Evolutionary conservation across 1,284 basidiomycete genomes (phyloP).

Genomic region (Boletellus deceptivus): DNA sequence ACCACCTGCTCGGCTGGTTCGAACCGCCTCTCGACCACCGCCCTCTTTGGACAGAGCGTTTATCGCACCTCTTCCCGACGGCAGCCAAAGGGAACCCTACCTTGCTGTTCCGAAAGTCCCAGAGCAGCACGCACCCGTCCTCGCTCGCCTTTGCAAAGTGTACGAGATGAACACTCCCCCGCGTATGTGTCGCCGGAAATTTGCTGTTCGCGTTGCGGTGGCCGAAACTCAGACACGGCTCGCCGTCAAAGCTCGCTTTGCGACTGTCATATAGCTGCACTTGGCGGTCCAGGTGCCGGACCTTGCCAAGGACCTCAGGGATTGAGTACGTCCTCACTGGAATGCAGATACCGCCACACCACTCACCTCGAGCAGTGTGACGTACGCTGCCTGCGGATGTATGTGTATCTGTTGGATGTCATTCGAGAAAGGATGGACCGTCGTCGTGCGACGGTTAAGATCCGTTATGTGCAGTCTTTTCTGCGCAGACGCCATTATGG

Average conservation of each 20-base stretch:
- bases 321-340: conserved; percentile 13
- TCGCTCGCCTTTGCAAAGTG: conserved; percentile 47
- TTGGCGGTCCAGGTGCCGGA: conserved; percentile 48
- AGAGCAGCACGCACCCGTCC: conserved; percentile 45
- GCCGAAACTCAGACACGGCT: conserved; percentile 47
- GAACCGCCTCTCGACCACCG: conserved; percentile 33
- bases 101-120: conserved; percentile 51
- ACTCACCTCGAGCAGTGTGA: conserved; percentile 49
- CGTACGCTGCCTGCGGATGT: conserved; percentile 40
- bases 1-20: conserved; percentile 37
- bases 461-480: conserved; percentile 35
- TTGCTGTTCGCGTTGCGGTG: conserved; percentile 30
- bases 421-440: conserved; percentile 37
- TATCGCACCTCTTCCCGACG: conserved; percentile 16
- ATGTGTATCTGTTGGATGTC: conserved; percentile 46
- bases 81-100: conserved; percentile 28
- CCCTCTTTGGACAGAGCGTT: conserved; percentile 33
- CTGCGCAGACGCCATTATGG: conserved; percentile 36
- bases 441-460: conserved; percentile 30
- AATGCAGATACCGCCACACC: conserved; percentile 13
- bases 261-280: conserved; percentile 48
- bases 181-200: conserved; percentile 23
- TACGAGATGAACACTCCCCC: conserved; percentile 35
- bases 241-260: conserved; percentile 36
- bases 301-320: conserved; percentile 29